These are phyloP conservation scores for Fusarium albidum DNA, from an alignment of 2,329 filamentous ascomycete genomes.

Conservation along the genomic window DNA sequence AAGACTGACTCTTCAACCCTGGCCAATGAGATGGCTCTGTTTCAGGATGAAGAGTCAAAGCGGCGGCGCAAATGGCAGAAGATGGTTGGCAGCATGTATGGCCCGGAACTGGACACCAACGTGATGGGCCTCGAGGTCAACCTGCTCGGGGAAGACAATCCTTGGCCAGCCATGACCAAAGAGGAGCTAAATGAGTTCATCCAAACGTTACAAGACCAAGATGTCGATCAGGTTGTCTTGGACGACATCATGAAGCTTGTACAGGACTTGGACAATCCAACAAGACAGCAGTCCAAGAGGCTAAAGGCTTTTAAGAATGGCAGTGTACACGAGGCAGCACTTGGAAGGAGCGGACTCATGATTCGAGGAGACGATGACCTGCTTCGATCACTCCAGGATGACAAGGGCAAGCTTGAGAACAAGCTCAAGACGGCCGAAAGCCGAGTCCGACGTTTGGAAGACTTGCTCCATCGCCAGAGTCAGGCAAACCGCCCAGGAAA, in stretches of 20 bases:
- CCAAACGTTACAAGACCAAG: slow-evolving; percentile 68
- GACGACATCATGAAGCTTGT: slow-evolving; percentile 79
- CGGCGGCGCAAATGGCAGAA: slow-evolving; percentile 91
- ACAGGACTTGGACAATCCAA: slow-evolving; percentile 81
- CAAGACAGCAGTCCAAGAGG: slow-evolving; percentile 84
- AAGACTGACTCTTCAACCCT: slow-evolving; percentile 85
- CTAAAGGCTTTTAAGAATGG: slow-evolving; percentile 96
- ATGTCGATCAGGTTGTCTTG: slow-evolving; percentile 71
- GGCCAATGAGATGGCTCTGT: slow-evolving; percentile 90
- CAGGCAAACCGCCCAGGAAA: slow-evolving; percentile 64
- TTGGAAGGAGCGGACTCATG: slow-evolving; percentile 86
- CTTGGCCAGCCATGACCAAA: slow-evolving; percentile 81
- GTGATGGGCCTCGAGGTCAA: slow-evolving; percentile 86
- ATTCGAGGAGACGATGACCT: slow-evolving; percentile 89
- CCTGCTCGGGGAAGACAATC: slow-evolving; percentile 77
- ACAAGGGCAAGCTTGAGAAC: slow-evolving; percentile 78
- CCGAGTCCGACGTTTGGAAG: slow-evolving; percentile 88
- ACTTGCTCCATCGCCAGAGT: slow-evolving; percentile 85
- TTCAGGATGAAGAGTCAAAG: slow-evolving; percentile 92
- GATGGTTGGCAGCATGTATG: slow-evolving; percentile 78
- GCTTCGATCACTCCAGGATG: slow-evolving; percentile 78
- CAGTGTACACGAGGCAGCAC: slow-evolving; percentile 87
- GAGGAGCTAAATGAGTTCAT: slow-evolving; percentile 81
- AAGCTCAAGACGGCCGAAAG: slow-evolving; percentile 86
- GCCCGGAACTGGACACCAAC: slow-evolving; percentile 71